Percentiles rank a stretch among this genome's conserved stretches.
These are phyloP conservation scores for Skeletonema marinoi DNA, from an alignment of 108 stramenopile species.

Conservation along the genomic window DNA sequence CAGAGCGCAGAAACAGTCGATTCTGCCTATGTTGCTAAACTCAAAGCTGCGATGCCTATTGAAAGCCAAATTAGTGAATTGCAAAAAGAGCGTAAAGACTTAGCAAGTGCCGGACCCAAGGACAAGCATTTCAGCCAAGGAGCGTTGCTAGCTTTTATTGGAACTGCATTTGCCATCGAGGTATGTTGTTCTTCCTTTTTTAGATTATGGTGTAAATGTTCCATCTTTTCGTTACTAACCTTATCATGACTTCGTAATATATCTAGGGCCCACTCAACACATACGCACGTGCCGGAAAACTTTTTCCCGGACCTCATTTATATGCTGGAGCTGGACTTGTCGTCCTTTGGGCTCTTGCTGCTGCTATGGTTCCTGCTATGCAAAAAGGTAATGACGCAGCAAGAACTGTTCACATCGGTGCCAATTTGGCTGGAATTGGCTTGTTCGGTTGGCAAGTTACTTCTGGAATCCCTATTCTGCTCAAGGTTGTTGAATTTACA, in stretches of 20 bases:
- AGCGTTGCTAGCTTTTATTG: conserved; percentile 83
- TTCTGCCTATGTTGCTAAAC: conserved; percentile 38
- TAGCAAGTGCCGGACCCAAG: conserved; percentile 57
- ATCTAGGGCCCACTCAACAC: conserved; percentile 93
- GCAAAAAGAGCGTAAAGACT: conserved; percentile 80
- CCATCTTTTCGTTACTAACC: neutral
- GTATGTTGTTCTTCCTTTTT: conserved; percentile 44
- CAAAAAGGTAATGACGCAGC: conserved; percentile 98
- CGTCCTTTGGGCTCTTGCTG: conserved; percentile 91
- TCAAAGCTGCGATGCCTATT: conserved; percentile 59
- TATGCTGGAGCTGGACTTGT: conserved; percentile 97
- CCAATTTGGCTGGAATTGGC: conserved; percentile 87
- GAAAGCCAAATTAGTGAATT: conserved; percentile 74
- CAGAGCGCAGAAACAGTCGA: conserved; percentile 59
- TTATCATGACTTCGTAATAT: neutral
- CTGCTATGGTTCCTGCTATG: conserved; percentile 92
- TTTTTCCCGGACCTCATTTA: conserved; percentile 97
- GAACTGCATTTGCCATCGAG: conserved; percentile 94
- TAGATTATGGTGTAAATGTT: conserved; percentile 5
- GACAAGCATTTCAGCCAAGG: conserved; percentile 94
- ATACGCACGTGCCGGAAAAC: conserved; percentile 94
- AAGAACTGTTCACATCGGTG: conserved; percentile 91
- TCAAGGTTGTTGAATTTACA: conserved; percentile 91
- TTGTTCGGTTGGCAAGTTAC: conserved; percentile 94
- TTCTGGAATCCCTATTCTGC: conserved; percentile 87